Evolutionary conservation across 768 basidiomycete species (phyloP), one percentile per base, ranked within the genome.

Genomic region (Russula dissimulans): DNA sequence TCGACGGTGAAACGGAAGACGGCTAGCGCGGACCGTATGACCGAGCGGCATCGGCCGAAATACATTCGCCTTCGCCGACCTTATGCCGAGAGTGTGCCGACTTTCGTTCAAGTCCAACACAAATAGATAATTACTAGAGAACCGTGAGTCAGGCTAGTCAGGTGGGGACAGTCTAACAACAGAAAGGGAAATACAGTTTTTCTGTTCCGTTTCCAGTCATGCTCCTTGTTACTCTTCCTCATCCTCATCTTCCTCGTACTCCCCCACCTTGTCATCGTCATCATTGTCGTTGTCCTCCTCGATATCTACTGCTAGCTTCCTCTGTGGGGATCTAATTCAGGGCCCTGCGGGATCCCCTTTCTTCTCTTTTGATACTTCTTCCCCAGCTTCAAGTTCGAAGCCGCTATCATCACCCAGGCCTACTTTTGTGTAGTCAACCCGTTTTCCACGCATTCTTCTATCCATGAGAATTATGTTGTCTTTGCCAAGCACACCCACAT

Each of bases 361-460:
- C 17, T 32, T 77, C 68, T 72, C 75, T 67, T 78, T 76, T 62
- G 78, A 78, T 50, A 76, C 74, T 54, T 76, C 77, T 58, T 81
- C 81, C 54, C 83, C 85, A 51, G 79, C 79, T n/a, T n/a, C n/a
- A n/a, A n/a, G n/a, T n/a, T n/a, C n/a, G n/a, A n/a, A n/a, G n/a
- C n/a, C n/a, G n/a, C n/a, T n/a, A 3, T 71, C 71, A 11, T 71
- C 69, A 1, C 66, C 69, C 36, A 69, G 70, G 22, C 58, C 66
- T 3, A 61, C 71, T 53, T 74, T 69, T 46, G 67, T 70, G 54
- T 71, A 69, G 57, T 68, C 67, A n/a, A 69, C 50, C 50, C 65
- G 64, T 14, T 66, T 66, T 6, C 68, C 70, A 14, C 70, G 70
- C 41, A 70, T 71, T 52, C 70, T 67, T 26, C 68, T 65, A 5